phyloP scores from a whole-genome alignment of 495 filamentous ascomycete genomes.

The Podospora anserina region DNA sequence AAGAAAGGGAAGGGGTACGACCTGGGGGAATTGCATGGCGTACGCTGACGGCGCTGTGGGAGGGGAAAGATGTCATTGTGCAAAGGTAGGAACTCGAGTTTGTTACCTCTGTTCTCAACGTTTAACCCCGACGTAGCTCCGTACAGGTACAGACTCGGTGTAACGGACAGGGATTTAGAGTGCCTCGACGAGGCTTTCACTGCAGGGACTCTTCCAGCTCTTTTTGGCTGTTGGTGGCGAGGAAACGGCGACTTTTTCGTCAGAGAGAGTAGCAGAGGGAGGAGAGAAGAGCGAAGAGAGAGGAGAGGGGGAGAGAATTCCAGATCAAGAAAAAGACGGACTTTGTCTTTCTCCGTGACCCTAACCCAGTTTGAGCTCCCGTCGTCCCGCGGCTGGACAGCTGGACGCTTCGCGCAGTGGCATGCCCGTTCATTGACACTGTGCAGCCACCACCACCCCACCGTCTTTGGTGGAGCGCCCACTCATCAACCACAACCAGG shows the following conservation, averaged over 20 bases:
- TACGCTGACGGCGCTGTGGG: background rate
- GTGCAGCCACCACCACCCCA: background rate
- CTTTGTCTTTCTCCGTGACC: background rate
- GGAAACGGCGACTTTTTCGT: background rate
- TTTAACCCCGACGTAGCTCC: background rate
- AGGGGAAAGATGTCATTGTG: background rate
- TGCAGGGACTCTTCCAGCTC: background rate
- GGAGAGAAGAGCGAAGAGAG: background rate
- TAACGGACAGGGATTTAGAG: background rate
- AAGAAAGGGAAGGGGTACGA: background rate
- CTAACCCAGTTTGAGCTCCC: background rate
- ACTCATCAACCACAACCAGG: background rate
- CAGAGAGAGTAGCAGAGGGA: background rate
- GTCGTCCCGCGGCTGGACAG: background rate
- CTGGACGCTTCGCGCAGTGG: background rate
- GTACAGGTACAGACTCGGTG: background rate
- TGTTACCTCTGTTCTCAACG: background rate
- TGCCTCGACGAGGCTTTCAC: background rate
- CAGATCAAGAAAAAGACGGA: background rate
- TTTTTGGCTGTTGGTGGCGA: background rate
- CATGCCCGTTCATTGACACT: background rate
- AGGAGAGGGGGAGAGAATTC: background rate
- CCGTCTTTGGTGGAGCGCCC: background rate
- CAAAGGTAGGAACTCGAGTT: background rate
- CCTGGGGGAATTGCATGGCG: background rate